Conservation (phyloP, 2,329 filamentous ascomycete species). For the Exophiala alcalophila region DNA sequence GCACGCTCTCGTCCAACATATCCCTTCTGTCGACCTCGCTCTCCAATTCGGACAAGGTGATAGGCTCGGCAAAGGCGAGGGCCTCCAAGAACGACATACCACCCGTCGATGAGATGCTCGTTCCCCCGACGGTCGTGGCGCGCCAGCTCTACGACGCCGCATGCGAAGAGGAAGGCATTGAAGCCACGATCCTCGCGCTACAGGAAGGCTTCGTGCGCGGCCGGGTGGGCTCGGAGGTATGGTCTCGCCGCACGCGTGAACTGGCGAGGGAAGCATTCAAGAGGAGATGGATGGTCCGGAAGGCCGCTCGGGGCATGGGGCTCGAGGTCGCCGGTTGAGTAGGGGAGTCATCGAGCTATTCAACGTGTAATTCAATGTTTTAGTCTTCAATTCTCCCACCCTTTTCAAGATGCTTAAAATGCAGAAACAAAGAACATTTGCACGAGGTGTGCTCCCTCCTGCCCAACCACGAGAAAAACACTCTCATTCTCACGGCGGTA, state of each 20-base stretch:
- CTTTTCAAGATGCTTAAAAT: too few relatives aligned
- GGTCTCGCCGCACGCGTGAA: constrained; percentile 47
- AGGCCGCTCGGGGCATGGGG: constrained; percentile 47
- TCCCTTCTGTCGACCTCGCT: constrained; percentile 74
- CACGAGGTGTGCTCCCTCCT: too few relatives aligned
- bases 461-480: too few relatives aligned
- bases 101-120: constrained; percentile 82
- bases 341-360: too few relatives aligned
- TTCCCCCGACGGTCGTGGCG: constrained; percentile 89
- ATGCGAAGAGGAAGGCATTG: constrained; percentile 81
- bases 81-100: constrained; percentile 55
- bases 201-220: constrained; percentile 46
- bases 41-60: constrained; percentile 72
- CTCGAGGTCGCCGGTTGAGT: too few relatives aligned
- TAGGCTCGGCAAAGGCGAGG: constrained; percentile 67
- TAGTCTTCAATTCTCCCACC: too few relatives aligned
- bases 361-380: too few relatives aligned
- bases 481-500: too few relatives aligned
- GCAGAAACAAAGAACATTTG: too few relatives aligned
- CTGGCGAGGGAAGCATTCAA: constrained; percentile 49
- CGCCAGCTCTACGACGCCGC: constrained; percentile 88
- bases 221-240: constrained; percentile 45
- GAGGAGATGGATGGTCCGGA: constrained; percentile 46
- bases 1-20: constrained; percentile 72
- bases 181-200: constrained; percentile 74